Evolutionary conservation across 2,329 filamentous ascomycete species (phyloP).

Genomic region (Mycosphaerelloides madeirae): DNA sequence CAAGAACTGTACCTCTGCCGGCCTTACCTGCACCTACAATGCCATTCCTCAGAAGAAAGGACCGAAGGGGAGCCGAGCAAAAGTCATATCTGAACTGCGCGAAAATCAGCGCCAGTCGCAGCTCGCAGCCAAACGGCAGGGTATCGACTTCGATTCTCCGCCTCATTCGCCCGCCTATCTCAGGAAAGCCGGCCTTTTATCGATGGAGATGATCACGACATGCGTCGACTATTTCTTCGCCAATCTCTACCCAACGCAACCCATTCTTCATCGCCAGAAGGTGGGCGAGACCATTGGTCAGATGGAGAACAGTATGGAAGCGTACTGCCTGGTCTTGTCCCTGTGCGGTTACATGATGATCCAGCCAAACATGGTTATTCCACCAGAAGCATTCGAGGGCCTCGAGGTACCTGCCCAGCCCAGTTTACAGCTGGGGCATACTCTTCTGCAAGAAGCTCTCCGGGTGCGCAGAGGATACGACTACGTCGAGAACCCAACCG

Average conservation of each 20-base stretch:
- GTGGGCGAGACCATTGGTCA: slow-evolving; percentile 51
- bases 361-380: slow-evolving; percentile 44
- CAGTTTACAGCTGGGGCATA: slow-evolving; percentile 46
- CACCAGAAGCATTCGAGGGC: slow-evolving; percentile 43
- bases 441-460: slow-evolving; percentile 56
- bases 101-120: slow-evolving; percentile 47
- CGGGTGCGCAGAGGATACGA: slow-evolving; percentile 54
- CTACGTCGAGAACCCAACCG: slow-evolving; percentile 53
- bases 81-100: slow-evolving; percentile 59
- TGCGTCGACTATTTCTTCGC: slow-evolving; percentile 60
- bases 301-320: slow-evolving; percentile 50
- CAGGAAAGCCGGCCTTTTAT: slow-evolving; percentile 46
- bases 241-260: slow-evolving; percentile 61
- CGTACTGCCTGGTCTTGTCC: slow-evolving; percentile 54
- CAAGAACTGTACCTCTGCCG: slow-evolving; percentile 57
- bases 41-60: slow-evolving; percentile 61
- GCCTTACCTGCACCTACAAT: slow-evolving; percentile 60
- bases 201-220: slow-evolving; percentile 46
- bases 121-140: slow-evolving; percentile 38
- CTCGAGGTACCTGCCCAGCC: slow-evolving; percentile 45
- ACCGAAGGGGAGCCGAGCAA: slow-evolving; percentile 58
- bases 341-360: slow-evolving; percentile 49
- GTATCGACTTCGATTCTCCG: slow-evolving; percentile 39
- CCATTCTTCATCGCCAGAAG: slow-evolving; percentile 50
- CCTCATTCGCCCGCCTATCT: slow-evolving; percentile 39